A percentile compares a stretch with the other conserved stretches of the same genome.
phyloP scores from a whole-genome alignment of 2,329 filamentous ascomycete species.

The Calonectria pauciramosa region DNA sequence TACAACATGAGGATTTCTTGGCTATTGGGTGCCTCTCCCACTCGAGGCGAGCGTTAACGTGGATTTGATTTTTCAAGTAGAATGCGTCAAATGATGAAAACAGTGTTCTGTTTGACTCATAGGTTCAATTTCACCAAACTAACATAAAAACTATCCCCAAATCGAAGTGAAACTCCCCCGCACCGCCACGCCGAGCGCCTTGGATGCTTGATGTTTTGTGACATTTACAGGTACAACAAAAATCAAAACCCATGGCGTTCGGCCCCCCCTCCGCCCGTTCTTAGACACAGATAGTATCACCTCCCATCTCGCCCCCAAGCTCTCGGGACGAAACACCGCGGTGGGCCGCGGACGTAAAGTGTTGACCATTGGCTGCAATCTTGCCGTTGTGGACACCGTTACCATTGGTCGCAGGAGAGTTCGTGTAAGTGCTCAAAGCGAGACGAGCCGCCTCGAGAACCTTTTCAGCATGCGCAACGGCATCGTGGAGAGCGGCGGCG shows the following conservation, averaged over 20 bases:
- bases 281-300: conserved; percentile 62
- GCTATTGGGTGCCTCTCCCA: neutral
- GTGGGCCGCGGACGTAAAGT: conserved; percentile 45
- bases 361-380: conserved; percentile 35
- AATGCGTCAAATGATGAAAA: neutral
- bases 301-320: conserved; percentile 73
- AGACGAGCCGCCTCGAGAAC: conserved; percentile 60
- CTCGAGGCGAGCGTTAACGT: neutral
- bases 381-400: conserved; percentile 29
- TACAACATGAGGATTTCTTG: neutral
- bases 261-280: conserved; percentile 8
- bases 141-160: neutral
- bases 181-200: conserved; percentile 14
- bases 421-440: conserved; percentile 57
- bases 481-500: conserved; percentile 57
- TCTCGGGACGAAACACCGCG: conserved; percentile 67
- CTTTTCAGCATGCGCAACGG: conserved; percentile 61
- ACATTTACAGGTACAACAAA: conserved; percentile 25
- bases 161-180: conserved; percentile 27
- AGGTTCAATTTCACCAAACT: conserved; percentile 26
- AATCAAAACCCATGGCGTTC: conserved; percentile 10
- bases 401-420: conserved; percentile 29
- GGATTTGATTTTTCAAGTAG: neutral
- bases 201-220: conserved; percentile 30
- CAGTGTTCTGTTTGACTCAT: conserved; percentile 20